Conservation (phyloP, 257 asterid species). For the Solanum chilense region DNA sequence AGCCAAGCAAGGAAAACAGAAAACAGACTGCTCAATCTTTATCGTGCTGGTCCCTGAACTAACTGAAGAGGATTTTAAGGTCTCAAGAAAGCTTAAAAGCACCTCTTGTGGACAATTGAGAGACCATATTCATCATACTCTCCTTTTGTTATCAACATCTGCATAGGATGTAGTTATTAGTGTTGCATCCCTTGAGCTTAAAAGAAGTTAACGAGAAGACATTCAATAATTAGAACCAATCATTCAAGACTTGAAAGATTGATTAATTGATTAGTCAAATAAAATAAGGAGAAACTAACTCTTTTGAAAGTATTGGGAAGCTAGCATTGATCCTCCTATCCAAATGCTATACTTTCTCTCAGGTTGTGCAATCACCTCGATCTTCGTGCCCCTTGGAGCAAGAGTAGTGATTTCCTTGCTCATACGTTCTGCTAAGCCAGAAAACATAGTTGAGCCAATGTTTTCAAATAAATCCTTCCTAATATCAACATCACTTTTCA, state of each 20-base stretch:
- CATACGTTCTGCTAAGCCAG: neutral
- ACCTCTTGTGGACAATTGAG: neutral
- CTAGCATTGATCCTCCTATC: neutral
- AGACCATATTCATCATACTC: neutral
- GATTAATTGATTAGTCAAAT: neutral
- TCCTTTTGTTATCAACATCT: neutral
- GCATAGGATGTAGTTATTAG: neutral
- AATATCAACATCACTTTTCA: neutral
- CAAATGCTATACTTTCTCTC: neutral
- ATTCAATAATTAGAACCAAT: neutral
- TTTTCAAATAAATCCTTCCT: neutral
- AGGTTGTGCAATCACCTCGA: neutral
- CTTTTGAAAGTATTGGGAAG: neutral
- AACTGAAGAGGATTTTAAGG: neutral
- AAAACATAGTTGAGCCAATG: neutral
- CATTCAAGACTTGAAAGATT: neutral
- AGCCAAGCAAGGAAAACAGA: no score
- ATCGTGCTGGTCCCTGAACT: no score
- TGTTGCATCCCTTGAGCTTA: neutral
- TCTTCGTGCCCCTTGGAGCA: neutral
- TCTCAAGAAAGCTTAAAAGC: neutral
- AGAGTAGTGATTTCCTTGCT: neutral
- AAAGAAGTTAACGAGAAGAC: neutral
- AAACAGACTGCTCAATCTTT: no score
- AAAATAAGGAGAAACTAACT: neutral